Evolutionary conservation across 768 basidiomycete species (phyloP).

Genomic region (Arthromyces matolae): DNA sequence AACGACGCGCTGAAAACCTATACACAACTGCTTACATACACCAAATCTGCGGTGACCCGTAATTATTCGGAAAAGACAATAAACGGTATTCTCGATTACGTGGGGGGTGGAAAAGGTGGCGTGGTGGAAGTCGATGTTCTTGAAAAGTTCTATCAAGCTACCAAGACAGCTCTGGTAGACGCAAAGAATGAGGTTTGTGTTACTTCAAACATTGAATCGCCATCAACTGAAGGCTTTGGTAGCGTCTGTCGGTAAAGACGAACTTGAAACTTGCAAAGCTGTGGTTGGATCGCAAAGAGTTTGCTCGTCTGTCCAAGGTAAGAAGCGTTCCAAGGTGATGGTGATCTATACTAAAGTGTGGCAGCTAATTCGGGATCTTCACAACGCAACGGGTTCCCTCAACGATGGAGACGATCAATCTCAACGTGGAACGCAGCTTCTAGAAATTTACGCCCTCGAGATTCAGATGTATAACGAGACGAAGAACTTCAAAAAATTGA

Average conservation of each 20-base stretch:
- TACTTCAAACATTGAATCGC: not conserved
- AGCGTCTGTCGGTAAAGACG: slow-evolving; percentile 93
- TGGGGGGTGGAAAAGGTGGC: slow-evolving; percentile 84
- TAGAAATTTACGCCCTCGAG: slow-evolving; percentile 97
- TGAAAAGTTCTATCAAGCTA: slow-evolving; percentile 94
- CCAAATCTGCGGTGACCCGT: slow-evolving; percentile 90
- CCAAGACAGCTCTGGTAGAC: slow-evolving; percentile 84
- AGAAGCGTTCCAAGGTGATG: not conserved
- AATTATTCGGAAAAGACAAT: slow-evolving; percentile 99
- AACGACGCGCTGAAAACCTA: slow-evolving; percentile 86
- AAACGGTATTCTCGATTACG: slow-evolving; percentile 97
- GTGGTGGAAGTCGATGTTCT: slow-evolving; percentile 79
- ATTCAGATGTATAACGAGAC: slow-evolving; percentile 99
- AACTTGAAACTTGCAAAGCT: slow-evolving; percentile 96
- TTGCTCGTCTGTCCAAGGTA: slow-evolving; percentile 76
- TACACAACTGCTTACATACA: slow-evolving; percentile 83
- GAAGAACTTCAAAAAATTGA: slow-evolving; percentile 92
- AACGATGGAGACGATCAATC: slow-evolving; percentile 79
- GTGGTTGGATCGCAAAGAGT: slow-evolving; percentile 96
- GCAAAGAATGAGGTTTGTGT: slow-evolving; percentile 88
- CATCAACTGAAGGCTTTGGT: slow-evolving; percentile 7
- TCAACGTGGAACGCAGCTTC: slow-evolving; percentile 88
- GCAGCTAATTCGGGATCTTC: slow-evolving; percentile 76
- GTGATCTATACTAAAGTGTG: slow-evolving; percentile 1
- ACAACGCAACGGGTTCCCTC: slow-evolving; percentile 55